Evolutionary conservation across 257 asterid genomes (phyloP).

Genomic region (Penstemon barbatus): DNA sequence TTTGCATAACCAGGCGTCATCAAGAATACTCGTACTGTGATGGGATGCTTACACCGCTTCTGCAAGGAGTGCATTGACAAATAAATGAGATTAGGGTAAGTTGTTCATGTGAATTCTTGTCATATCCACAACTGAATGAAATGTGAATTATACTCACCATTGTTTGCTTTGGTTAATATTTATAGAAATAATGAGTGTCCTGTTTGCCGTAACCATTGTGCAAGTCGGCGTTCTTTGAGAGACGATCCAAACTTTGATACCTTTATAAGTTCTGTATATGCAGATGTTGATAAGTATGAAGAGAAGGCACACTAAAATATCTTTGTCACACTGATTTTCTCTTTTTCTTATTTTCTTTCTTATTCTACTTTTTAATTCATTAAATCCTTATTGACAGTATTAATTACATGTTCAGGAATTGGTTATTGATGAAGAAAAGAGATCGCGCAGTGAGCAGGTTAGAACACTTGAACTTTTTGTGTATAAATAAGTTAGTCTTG

Average conservation of each 20-base stretch:
- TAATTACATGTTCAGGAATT: too few relatives aligned
- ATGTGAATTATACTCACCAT: neutral
- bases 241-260: constrained; percentile 50
- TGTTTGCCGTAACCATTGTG: constrained; percentile 56
- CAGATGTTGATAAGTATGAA: constrained; percentile 46
- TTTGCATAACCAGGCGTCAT: too few relatives aligned
- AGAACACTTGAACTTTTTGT: too few relatives aligned
- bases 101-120: neutral
- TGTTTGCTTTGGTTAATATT: neutral
- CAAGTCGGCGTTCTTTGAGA: constrained; percentile 58
- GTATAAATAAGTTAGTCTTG: too few relatives aligned
- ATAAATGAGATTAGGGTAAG: constrained; percentile 52
- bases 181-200: constrained; percentile 60
- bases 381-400: too few relatives aligned
- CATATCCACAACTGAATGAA: too few relatives aligned
- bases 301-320: constrained; percentile 36
- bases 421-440: too few relatives aligned
- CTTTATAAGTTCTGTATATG: constrained; percentile 38
- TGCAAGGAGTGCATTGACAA: constrained; percentile 65
- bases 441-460: too few relatives aligned
- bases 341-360: too few relatives aligned
- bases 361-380: too few relatives aligned
- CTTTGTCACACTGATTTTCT: too few relatives aligned
- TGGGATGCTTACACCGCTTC: neutral
- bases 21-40: too few relatives aligned